phyloP scores from a whole-genome alignment of 2,329 filamentous ascomycete genomes.

The Sodiomyces alkalinus region DNA sequence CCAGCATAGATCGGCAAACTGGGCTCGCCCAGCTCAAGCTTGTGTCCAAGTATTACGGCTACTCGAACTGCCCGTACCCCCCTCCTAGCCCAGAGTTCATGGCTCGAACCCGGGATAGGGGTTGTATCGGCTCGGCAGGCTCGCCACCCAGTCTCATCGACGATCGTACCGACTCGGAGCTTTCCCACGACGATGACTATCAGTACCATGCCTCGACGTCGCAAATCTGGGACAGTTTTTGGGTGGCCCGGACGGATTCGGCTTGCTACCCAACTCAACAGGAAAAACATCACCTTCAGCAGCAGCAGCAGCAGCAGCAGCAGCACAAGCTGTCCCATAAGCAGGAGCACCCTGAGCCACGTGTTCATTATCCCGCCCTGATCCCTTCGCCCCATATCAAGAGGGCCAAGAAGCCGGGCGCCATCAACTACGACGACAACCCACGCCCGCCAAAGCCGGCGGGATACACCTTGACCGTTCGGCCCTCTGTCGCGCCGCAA shows the following conservation, averaged over 20 bases:
- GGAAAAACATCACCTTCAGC: constrained; percentile 9
- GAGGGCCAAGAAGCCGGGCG: constrained; percentile 7
- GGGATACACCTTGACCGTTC: constrained; percentile 6
- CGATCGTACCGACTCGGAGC: constrained; percentile 33
- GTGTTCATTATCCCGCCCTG: constrained; percentile 6
- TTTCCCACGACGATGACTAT: constrained; percentile 34
- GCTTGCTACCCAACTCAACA: too few relatives aligned
- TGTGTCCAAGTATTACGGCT: constrained; percentile 22
- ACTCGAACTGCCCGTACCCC: constrained; percentile 26
- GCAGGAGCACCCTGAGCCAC: background rate
- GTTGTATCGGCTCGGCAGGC: constrained; percentile 28
- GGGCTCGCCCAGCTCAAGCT: constrained; percentile 22
- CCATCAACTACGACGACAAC: constrained; percentile 9
- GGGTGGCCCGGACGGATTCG: constrained; percentile 14
- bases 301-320: constrained; percentile 3
- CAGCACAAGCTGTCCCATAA: constrained; percentile 5
- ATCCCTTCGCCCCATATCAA: constrained; percentile 9
- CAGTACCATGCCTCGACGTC: constrained; percentile 28
- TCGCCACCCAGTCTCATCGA: constrained; percentile 35
- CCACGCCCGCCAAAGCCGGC: constrained; percentile 11
- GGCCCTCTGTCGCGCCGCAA: constrained; percentile 1
- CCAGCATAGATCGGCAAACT: constrained; percentile 19
- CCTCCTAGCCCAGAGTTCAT: constrained; percentile 17
- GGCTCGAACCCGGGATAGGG: constrained; percentile 14
- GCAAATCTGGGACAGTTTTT: constrained; percentile 38